phyloP scores from a whole-genome alignment of 169 alveolate genomes.

The Plasmodium berghei region DNA sequence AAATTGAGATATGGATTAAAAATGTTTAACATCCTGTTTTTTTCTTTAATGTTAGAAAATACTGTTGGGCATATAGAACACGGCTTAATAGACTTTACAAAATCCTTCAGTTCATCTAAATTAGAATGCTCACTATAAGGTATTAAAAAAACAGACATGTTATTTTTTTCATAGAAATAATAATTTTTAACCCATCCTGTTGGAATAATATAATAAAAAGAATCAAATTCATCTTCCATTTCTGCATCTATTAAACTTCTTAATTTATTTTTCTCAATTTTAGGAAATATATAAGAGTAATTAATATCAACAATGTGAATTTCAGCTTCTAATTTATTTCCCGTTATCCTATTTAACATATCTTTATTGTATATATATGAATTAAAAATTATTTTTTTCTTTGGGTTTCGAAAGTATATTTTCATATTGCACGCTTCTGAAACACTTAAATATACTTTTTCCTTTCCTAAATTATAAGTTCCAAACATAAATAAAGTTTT shows the following conservation, averaged over 20 bases:
- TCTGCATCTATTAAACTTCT: slow-evolving; percentile 60
- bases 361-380: slow-evolving; percentile 38
- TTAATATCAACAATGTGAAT: slow-evolving; percentile 70
- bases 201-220: slow-evolving; percentile 70
- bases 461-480: slow-evolving; percentile 72
- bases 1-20: slow-evolving; percentile 52
- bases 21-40: slow-evolving; percentile 15
- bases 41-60: slow-evolving; percentile 50
- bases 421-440: slow-evolving; percentile 75
- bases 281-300: slow-evolving; percentile 67
- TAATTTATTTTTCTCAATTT: slow-evolving; percentile 52
- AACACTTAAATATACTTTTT: slow-evolving; percentile 59
- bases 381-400: slow-evolving; percentile 36
- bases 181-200: slow-evolving; percentile 76
- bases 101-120: slow-evolving; percentile 38
- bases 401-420: slow-evolving; percentile 44
- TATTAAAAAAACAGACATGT: slow-evolving; percentile 59
- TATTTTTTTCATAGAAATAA: slow-evolving; percentile 43
- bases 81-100: slow-evolving; percentile 65
- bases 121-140: slow-evolving; percentile 77
- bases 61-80: slow-evolving; percentile 73
- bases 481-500: slow-evolving; percentile 74
- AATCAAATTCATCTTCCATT: slow-evolving; percentile 67
- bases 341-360: slow-evolving; percentile 62
- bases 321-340: slow-evolving; percentile 68